Evolutionary conservation across 371 early-diverging fungal genomes (phyloP), one percentile per base, ranked within the genome.

Genomic region (Sporodiniella umbellata): DNA sequence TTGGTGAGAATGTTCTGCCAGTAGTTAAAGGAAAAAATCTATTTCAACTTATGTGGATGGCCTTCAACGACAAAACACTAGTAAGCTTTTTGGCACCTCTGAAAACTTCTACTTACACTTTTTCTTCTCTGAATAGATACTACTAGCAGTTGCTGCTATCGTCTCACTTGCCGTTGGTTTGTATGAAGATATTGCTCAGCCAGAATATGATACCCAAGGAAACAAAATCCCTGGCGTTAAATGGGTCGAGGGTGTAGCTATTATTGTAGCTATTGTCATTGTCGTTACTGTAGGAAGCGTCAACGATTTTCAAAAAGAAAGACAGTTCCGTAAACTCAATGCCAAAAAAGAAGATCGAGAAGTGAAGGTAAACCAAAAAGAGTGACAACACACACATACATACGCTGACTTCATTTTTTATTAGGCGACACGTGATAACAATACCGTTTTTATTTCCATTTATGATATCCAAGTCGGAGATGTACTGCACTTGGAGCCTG

Each of bases 391-490:
- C 4, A 28, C 30, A 28, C n/a, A 28, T 40, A 10, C 19, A 22
- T 31, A 23, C 10, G 5, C 15, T 35, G 7, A 21, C 7, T 21
- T 33, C 21, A 10, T 46, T 33, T 28, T 22, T 31, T 33, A 45
- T 35, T 88, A 90, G 82, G 84, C 81, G 26, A 74, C 81, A 23
- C 83, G 93, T 47, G 83, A 89, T 65, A 84, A 90, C 53, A 69
- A 79, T 31, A 89, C 89, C 51, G 66, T 79, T 8, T 80, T 88
- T 51, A 72, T 93, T 44, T 92, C 93, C 19, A 88, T 95, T 26
- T 86, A 86, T 60, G 88, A 92, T 48, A 58, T 93, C 37, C 82
- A 87, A 62, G 90, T 97, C 7, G 95, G 96, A 28, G 97, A 97
- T 65, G 78, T 97, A 24, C 58, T 96, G 46, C 62, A 84, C 50